These are phyloP conservation scores for Blastobotrys muscicola DNA, from an alignment of 805 yeast species.

Conservation along the genomic window DNA sequence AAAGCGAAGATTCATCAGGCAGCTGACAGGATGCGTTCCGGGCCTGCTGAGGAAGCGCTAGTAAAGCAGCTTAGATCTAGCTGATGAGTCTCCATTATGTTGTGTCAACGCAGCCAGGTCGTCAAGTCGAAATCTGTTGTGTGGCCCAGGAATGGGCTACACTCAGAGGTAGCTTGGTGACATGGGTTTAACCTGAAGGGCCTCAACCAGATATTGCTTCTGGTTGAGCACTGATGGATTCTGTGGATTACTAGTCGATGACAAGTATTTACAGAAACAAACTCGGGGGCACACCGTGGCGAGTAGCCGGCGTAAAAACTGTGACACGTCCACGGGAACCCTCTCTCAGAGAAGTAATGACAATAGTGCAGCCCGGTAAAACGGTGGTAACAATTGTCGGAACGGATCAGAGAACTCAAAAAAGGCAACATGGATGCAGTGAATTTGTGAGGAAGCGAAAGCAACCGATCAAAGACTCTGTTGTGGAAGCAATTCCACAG, in stretches of 20 bases:
- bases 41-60: too few species aligned
- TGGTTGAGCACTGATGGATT: conserved; percentile 18
- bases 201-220: conserved; percentile 3
- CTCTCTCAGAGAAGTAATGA: conserved; percentile 15
- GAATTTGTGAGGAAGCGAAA: neutral
- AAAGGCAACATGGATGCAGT: conserved; percentile 18
- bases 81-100: too few species aligned
- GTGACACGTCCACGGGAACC: conserved; percentile 17
- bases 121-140: too few species aligned
- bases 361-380: neutral
- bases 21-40: too few species aligned
- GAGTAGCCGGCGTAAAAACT: conserved; percentile 14
- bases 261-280: conserved; percentile 19
- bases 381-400: conserved; percentile 7
- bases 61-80: too few species aligned
- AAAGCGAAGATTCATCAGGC: too few species aligned
- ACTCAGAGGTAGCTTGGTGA: conserved; percentile 4
- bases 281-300: conserved; percentile 14
- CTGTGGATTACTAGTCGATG: conserved; percentile 25
- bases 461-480: too few species aligned
- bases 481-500: conserved; percentile 4
- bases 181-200: conserved; percentile 10
- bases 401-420: conserved; percentile 14
- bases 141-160: too few species aligned
- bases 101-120: too few species aligned